Evolutionary conservation across 2,329 filamentous ascomycete genomes (phyloP).

Genomic region (Geosmithia putterillii): DNA sequence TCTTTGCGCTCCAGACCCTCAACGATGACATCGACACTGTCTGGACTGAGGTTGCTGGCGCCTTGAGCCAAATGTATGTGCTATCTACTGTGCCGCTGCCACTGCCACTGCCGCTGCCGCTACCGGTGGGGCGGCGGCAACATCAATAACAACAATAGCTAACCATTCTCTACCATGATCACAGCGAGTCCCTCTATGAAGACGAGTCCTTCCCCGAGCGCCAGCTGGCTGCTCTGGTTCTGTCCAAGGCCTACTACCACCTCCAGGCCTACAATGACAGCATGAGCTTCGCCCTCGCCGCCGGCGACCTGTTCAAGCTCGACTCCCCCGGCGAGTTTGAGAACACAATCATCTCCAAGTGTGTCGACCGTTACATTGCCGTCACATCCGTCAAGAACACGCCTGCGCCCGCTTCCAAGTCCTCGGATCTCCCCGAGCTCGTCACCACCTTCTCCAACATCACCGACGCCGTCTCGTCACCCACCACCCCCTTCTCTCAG

Average conservation of each 20-base stretch:
- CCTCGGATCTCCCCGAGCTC: conserved; percentile 50
- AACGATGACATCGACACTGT: conserved; percentile 95
- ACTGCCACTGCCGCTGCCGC: not conserved
- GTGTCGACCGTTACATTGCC: conserved; percentile 93
- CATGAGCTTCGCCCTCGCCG: conserved; percentile 93
- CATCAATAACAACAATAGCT: conserved; percentile 4
- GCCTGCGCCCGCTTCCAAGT: conserved; percentile 27
- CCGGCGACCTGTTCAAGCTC: conserved; percentile 89
- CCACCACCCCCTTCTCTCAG: conserved; percentile 91
- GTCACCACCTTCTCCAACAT: conserved; percentile 67
- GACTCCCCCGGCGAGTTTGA: conserved; percentile 90
- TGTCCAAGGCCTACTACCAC: conserved; percentile 98
- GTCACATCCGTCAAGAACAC: conserved; percentile 44
- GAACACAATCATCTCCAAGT: conserved; percentile 98
- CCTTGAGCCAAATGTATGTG: conserved; percentile 78
- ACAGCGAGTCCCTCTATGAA: conserved; percentile 94
- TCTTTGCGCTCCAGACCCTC: conserved; percentile 88
- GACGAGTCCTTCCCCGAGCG: conserved; percentile 90
- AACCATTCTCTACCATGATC: conserved; percentile 1
- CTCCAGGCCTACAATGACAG: conserved; percentile 98
- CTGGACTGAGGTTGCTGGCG: conserved; percentile 93
- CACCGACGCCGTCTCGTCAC: conserved; percentile 64
- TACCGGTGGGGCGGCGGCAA: not conserved
- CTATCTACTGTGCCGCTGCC: not conserved
- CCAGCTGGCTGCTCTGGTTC: conserved; percentile 84